These are phyloP conservation scores for Corchorus olitorius DNA, from an alignment of 345 rosid genomes.

Conservation along the genomic window DNA sequence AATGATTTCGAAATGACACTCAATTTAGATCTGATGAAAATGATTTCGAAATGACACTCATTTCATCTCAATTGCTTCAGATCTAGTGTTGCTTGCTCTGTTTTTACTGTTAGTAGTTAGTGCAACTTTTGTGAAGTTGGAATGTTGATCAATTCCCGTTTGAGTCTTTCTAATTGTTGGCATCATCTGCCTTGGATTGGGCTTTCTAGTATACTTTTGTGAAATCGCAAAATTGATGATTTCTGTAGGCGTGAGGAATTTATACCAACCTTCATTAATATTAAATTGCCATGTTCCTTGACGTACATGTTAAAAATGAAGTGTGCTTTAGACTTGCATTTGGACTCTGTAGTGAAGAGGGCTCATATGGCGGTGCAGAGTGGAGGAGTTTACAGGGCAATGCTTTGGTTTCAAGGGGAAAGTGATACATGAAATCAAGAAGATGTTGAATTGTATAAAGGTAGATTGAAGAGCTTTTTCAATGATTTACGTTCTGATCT, in stretches of 20 bases:
- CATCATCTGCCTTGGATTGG: neutral
- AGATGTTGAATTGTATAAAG: conserved; percentile 56
- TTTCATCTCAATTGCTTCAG: too few relatives aligned
- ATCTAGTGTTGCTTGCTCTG: too few relatives aligned
- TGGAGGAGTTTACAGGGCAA: conserved; percentile 52
- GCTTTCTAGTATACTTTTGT: neutral
- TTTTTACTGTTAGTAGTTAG: too few relatives aligned
- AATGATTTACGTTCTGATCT: conserved; percentile 65
- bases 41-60: too few relatives aligned
- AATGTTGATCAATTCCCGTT: neutral
- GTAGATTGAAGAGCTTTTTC: conserved; percentile 53
- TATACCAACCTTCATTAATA: neutral
- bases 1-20: too few relatives aligned
- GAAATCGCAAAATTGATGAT: neutral
- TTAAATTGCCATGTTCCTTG: neutral
- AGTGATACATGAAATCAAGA: conserved; percentile 47
- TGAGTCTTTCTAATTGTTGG: neutral
- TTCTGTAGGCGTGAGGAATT: neutral
- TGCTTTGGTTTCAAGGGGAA: conserved; percentile 96
- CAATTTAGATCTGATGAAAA: too few relatives aligned
- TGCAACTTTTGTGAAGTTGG: neutral
- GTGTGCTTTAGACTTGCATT: neutral
- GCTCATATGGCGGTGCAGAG: conserved; percentile 39
- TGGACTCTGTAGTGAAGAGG: conserved; percentile 35
- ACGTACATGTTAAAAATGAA: neutral